Evolutionary conservation across 164 flowering plant species (phyloP).

Genomic region (Berberis vulgaris): DNA sequence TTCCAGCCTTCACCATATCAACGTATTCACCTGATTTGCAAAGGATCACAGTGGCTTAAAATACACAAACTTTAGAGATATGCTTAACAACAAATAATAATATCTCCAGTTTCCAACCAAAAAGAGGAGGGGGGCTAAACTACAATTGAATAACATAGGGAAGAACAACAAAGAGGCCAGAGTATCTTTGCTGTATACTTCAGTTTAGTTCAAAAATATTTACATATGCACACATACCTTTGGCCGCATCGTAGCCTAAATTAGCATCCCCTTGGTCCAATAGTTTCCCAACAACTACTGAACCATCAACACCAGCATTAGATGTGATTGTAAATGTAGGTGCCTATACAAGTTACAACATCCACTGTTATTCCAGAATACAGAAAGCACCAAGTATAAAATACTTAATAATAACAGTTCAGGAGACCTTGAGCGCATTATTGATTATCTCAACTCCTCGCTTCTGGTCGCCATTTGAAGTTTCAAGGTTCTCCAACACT

Average conservation of each 20-base stretch:
- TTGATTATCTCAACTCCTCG: constrained; percentile 97
- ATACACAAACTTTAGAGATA: not conserved
- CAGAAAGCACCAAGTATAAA: not conserved
- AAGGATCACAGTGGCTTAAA: not conserved
- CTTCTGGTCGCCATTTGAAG: constrained; percentile 96
- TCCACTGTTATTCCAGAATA: not conserved
- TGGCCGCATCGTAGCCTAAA: constrained; percentile 97
- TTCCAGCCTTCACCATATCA: constrained; percentile 90
- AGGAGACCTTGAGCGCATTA: constrained; percentile 80
- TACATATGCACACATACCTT: constrained; percentile 34
- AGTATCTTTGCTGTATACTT: too few relatives aligned
- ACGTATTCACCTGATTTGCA: constrained; percentile 68
- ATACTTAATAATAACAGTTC: not conserved
- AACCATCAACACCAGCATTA: constrained; percentile 98
- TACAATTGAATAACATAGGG: too few relatives aligned
- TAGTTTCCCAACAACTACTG: constrained; percentile 94
- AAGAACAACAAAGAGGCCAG: too few relatives aligned
- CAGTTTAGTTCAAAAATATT: too few relatives aligned
- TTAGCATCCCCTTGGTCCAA: constrained; percentile 82
- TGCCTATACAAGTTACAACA: constrained; percentile 32
- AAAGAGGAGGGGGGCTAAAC: too few relatives aligned
- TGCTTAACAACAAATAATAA: too few relatives aligned
- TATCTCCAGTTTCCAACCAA: too few relatives aligned
- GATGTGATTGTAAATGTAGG: constrained; percentile 85
- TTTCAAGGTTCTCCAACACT: constrained; percentile 74